These are phyloP conservation scores for Umbelopsis sp. DNA, from an alignment of 192 early-diverging fungal genomes.

Conservation along the genomic window DNA sequence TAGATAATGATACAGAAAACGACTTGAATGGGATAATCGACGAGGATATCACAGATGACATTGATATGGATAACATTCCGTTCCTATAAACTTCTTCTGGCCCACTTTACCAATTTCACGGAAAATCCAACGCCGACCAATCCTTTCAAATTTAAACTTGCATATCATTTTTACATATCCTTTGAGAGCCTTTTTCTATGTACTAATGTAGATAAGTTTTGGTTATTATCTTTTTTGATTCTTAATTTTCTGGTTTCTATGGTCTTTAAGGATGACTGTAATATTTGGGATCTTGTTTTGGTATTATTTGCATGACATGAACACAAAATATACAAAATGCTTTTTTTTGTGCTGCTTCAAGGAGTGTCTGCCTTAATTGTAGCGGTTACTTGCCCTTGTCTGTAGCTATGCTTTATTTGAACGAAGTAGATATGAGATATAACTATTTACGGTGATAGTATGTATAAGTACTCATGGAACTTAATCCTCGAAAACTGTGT, in stretches of 20 bases:
- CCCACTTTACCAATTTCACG: background rate
- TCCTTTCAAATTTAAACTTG: too few relatives aligned
- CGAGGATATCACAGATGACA: constrained; percentile 8
- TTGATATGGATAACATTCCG: constrained; percentile 16
- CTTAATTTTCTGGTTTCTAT: background rate
- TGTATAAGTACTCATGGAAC: background rate
- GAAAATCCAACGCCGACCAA: too few relatives aligned
- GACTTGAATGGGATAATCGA: background rate
- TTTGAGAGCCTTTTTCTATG: background rate
- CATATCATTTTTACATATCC: background rate
- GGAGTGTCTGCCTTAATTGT: too few relatives aligned
- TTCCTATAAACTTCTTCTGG: background rate
- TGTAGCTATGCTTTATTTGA: background rate
- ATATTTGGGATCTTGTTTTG: background rate
- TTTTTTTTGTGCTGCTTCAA: too few relatives aligned
- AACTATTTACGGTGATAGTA: background rate
- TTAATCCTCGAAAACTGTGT: constrained; percentile 16
- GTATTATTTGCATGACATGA: background rate
- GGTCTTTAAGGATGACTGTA: background rate
- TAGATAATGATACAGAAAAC: background rate
- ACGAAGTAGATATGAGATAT: too few relatives aligned
- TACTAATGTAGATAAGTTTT: constrained; percentile 12
- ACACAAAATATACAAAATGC: background rate
- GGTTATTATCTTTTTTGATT: background rate
- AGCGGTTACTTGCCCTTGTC: too few relatives aligned